Base-by-base conservation (phyloP, 2,329 filamentous ascomycete species). In the Fusarium redolens region DNA sequence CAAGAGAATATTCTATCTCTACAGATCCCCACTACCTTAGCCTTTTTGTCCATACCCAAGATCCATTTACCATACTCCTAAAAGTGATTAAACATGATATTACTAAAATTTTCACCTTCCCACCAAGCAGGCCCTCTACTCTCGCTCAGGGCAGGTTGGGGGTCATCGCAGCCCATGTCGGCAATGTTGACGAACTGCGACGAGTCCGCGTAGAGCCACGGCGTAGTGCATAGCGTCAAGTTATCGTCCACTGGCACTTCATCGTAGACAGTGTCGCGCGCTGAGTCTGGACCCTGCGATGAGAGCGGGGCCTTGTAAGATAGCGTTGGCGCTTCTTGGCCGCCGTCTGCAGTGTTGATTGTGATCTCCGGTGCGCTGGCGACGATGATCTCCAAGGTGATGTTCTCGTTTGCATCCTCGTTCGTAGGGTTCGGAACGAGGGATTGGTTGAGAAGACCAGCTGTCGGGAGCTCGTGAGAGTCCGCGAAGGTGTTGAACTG, bases 281-380 rank as follows among this genome's bases (percentile, higher is more conserved):
- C 64, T 0, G 79, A 77, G 25, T 72, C 69, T 28, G 73, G 69
- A 22, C 66, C 66, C n/a, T 71, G 68, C 4, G 78, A 71, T 0
- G 75, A 68, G 4, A 75, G 40, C 0, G 78, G 72, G 7, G 75
- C 74, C 57, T 81, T 83, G 77, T 76, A 83, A 0, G 82, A 82
- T 20, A 80, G 33, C 12, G 85, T 83, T 1, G 86, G 86, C 3
- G 83, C 85, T 14, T 85, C 85, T 59, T 86, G 85, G 1, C 86
- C 86, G 14, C 86, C 86, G 63, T 87, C 85, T 5, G 85, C 82
- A 1, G 85, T 87, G 69, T 88, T 86, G 50, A 87, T 84, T 3
- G 81, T 85, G 60, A 87, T 84, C 50, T 87, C 86, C 1, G 86
- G 86, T 0, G 86, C 86, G 9, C 84, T 86, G 1, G 86, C 85